Base-by-base conservation (phyloP, 1,284 basidiomycete genomes). In the Tilletia indica region DNA sequence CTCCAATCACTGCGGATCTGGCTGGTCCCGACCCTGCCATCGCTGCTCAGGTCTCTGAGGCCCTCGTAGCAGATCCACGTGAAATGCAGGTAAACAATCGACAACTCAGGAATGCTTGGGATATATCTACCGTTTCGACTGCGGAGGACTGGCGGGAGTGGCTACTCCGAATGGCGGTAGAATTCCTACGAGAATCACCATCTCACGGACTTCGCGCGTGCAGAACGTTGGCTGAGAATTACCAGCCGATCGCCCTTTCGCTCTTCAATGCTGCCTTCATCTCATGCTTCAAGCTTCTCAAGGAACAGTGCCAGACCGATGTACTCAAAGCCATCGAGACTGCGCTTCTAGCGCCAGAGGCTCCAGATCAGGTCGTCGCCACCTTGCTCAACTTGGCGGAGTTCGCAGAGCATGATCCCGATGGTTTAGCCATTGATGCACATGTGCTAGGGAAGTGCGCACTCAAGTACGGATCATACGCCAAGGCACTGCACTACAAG, bases 401-500 rank as follows among this genome's bases (percentile, higher is more conserved):
- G 85, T 99, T 99, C 85, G 97, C 99, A 93, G 97, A 99, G 85
- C 97, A 98, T 80, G 96, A 99, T 85, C 96, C 99, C 85, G 97
- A 97, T 84, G 89, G 93, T 0, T 87, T 99, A 0, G 94, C 94
- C 0, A 97, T 99, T 77, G 94, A 97, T 79, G 91, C 96, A 76
- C 90, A 93, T 68, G 92, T 93, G 14, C 89, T 99, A 4, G 97
- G 97, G 69, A 93, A 96, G 83, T 94, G 96, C 81, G 78, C 97
- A 0, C 90, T 93, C 86, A 92, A 92, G 77, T 95, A 93, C 85
- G 92, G 94, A 85, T 95, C 95, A 0, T 97, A 96, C 80, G 97
- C 97, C 16, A 99, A 99, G 84, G 96, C 97, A 0, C 87, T 99
- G 56, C 97, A 99, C 85, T 99, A 99, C 88, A 99, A 99, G 85